Evolutionary conservation across 345 rosid species (phyloP), one percentile per base, ranked within the genome.

Genomic region (Rhizophora apiculata): DNA sequence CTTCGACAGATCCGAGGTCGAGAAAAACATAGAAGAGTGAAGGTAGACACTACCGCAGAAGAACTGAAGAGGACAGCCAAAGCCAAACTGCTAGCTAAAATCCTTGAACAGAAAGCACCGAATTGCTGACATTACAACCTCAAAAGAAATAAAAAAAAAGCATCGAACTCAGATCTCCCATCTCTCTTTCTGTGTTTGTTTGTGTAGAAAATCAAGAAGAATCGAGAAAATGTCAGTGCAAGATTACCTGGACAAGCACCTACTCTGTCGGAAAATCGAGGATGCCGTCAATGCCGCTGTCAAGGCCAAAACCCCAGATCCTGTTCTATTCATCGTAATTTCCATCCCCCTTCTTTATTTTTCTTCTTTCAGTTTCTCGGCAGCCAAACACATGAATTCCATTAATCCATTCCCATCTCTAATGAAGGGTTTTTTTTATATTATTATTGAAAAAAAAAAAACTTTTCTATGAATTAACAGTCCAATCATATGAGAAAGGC

Each of bases 211-310:
- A 46, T 5, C 29, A 10, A 22, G 16, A 24, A 24, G 39, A 67
- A 68, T 37, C 66, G 32, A 63, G 54, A 81, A 68, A 81, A 91
- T 95, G 99, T 86, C 99, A 58, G 96, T 92, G 69, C 99, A 90
- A 72, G 99, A 95, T 79, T 92, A 92, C 71, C 83, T 92, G 63
- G 96, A 92, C 82, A 88, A 87, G 87, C 92, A 95, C 78, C 46
- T 81, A 85, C 98, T 90, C 68, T 92, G 96, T 52, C 93, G 98
- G 70, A 95, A 85, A 82, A 95, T 95, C 65, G 99, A 95, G 78
- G 99, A 92, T 74, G 98, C 98, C 81, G 97, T 94, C 70, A 94
- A 94, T 84, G 99, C 99, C 63, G 93, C 99, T 71, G 97, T 95
- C 68, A 83, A 96, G 76, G 96, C 96, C 64, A 92, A 92, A 84